phyloP scores from a whole-genome alignment of 345 rosid genomes.

The Mallotus nudiflorus region DNA sequence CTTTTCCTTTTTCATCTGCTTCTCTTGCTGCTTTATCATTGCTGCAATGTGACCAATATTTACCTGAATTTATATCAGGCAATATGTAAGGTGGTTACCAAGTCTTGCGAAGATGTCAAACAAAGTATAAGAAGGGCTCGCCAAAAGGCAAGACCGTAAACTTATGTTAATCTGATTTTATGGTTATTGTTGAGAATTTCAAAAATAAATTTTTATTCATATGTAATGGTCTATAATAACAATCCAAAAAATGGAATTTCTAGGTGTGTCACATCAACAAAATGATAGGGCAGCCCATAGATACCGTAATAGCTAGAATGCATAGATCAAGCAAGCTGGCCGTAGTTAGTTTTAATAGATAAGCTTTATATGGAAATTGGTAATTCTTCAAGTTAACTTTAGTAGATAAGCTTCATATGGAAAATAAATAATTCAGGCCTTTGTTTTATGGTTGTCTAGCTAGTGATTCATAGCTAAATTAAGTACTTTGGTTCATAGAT shows the following conservation, averaged over 20 bases:
- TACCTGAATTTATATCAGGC: constrained; percentile 46
- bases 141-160: constrained; percentile 60
- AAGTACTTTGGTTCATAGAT: too few species aligned
- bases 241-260: background rate
- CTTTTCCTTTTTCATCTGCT: background rate
- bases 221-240: background rate
- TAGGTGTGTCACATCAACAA: background rate
- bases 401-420: background rate
- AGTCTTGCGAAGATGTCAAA: constrained; percentile 85
- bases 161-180: background rate
- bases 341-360: background rate
- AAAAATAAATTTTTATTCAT: background rate
- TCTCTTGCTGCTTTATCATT: background rate
- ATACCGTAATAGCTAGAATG: background rate
- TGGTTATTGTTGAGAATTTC: background rate
- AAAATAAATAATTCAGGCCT: background rate
- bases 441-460: background rate
- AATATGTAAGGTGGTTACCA: constrained; percentile 81
- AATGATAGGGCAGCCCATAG: background rate
- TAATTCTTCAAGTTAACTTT: too few species aligned
- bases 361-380: background rate
- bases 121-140: constrained; percentile 92
- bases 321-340: background rate
- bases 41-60: background rate
- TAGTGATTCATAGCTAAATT: background rate